phyloP scores from a whole-genome alignment of 805 yeast genomes.

The Ogataea henricii region DNA sequence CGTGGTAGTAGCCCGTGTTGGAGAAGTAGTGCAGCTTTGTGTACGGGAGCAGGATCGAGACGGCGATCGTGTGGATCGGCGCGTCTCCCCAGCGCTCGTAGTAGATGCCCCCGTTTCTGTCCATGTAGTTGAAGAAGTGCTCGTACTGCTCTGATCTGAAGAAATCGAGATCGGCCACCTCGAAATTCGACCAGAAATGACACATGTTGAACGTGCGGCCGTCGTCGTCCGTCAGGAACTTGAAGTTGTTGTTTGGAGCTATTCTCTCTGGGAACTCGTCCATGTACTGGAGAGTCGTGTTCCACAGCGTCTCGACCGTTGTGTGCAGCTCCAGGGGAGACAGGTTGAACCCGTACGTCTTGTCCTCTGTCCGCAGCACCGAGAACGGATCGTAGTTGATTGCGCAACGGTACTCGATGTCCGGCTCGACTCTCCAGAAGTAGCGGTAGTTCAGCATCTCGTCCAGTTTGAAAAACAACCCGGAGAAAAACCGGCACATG shows the following conservation, averaged over 20 bases:
- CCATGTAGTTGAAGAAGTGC: constrained; percentile 58
- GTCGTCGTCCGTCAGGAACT: constrained; percentile 49
- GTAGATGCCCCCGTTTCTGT: constrained; percentile 64
- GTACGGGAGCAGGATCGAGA: constrained; percentile 32
- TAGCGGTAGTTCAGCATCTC: constrained; percentile 50
- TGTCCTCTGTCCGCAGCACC: constrained; percentile 43
- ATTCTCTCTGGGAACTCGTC: constrained; percentile 44
- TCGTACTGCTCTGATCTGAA: constrained; percentile 57
- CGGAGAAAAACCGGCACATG: constrained; percentile 78
- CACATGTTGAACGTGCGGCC: constrained; percentile 52
- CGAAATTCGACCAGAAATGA: constrained; percentile 70
- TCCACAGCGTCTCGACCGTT: constrained; percentile 55
- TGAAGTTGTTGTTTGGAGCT: constrained; percentile 48
- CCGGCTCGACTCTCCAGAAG: constrained; percentile 65
- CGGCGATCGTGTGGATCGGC: constrained; percentile 36
- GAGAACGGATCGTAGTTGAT: constrained; percentile 57
- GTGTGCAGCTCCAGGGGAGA: constrained; percentile 54
- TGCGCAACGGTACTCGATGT: constrained; percentile 56
- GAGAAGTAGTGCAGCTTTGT: constrained; percentile 40
- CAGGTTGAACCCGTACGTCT: constrained; percentile 52
- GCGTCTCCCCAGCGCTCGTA: constrained; percentile 66
- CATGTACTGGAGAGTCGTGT: constrained; percentile 48
- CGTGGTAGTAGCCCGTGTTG: constrained; percentile 56
- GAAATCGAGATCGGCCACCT: constrained; percentile 58
- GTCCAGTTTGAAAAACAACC: constrained; percentile 53